Base-by-base conservation (phyloP, 208 protist genomes). In the Leptomonas pyrrhocoris region DNA sequence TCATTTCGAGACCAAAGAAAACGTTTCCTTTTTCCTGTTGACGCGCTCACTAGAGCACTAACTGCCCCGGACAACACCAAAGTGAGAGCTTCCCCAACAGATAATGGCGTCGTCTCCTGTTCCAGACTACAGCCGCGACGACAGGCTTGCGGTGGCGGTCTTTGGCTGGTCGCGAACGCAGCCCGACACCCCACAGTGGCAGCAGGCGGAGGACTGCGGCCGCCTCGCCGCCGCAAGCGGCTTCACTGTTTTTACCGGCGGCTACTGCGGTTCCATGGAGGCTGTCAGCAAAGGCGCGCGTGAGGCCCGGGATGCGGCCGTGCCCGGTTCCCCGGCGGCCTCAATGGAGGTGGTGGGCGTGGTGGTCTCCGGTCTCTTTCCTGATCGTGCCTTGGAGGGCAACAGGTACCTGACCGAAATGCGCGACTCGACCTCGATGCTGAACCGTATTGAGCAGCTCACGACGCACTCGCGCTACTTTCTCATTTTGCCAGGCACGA, bases 231-330 rank as follows among this genome's bases (percentile, higher is more conserved):
- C 81, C 19, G 46, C 59, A 38, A 38, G 72, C 57, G 81, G 81
- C 48, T 90, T 89, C 59, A 73, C 77, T 27, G 79, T 92, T 46
- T 51, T 88, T 40, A 92, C 79, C 9, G 85, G 85, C 36, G 85
- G 88, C 51, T 94, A 94, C 71, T 72, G 85, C 42, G 88, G 85
- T 1, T 90, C 85, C 16, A 94, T 94, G 88, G 82, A 91, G 75
- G 88, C 88, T 1, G 70, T 76, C 25, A 88, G 84, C 71, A 83
- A 92, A 62, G 88, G 85, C 5, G 88, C 88, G 0, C 70, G 83
- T 13, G 73, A 70, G 54, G 72, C 59, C 3, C 75, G 81, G 53
- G 80, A 85, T 21, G 64, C 40, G 28, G 60, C 54, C 13, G 30
- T 42, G 19, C 46, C 40, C 0, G 55, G 61, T 38, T 23, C 61